Base-by-base conservation (phyloP, 2,329 filamentous ascomycete genomes). In the Orbilia quercus region DNA sequence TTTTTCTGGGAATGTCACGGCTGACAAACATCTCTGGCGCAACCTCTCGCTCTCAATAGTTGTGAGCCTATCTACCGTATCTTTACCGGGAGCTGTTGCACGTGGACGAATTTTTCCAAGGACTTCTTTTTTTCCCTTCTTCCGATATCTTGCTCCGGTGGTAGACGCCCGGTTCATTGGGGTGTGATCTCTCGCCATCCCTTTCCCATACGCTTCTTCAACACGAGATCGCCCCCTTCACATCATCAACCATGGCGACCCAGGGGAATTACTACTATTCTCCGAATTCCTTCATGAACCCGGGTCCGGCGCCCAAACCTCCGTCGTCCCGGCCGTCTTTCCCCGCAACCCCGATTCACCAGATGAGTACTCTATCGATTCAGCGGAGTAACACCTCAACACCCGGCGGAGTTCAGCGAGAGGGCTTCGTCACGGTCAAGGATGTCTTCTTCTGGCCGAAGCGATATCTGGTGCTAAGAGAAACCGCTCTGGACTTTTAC, bases 401-500 rank as follows among this genome's bases (percentile, higher is more conserved):
- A 1, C 22, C 57, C 31, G 69, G 48, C 28, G 69, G 69, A 36
- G 34, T 62, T 14, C 60, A 66, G 47, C 62, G 69, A 45, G 60
- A 73, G 31, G 69, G 69, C 6, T 42, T n/a, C 28, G 69, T 54
- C 16, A 47, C 48, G 16, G 90, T 94, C 80, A 98, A 97, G 81
- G 93, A 93, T 82, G 87, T 86, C 66, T 88, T 88, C 83, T 88
- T 98, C 82, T 96, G 91, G 94, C 95, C 94, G 79, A 90, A 95
- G 80, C 92, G 94, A 80, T 97, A 91, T 81, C 84, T 99, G 65
- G 91, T 98, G 72, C 84, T 99, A 76, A 90, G 94, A 79, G 96
- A 98, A 81, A 93, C 93, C 79, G 90, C 92, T 71, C 86, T 99
- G 44, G 95, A 97, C 79, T 97, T 99, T 79, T 88, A 96, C 83